phyloP scores from a whole-genome alignment of 176 grass and related monocot species.

The Phoenix dactylifera region DNA sequence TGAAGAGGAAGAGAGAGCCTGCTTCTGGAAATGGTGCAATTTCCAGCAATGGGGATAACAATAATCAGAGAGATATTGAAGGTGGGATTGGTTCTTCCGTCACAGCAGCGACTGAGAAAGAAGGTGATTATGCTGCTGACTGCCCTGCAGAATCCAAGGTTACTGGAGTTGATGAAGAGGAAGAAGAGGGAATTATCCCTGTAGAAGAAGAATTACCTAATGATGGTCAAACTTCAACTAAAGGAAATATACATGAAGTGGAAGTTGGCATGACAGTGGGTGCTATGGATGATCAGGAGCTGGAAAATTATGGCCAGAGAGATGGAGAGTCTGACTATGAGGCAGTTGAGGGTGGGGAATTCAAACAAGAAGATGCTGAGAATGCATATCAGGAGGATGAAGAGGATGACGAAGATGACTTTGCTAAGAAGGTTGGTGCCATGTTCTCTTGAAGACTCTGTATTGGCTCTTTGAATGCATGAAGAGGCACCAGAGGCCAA shows the following conservation, averaged over 20 bases:
- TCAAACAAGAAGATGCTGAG: conserved; percentile 18
- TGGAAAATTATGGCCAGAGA: not conserved
- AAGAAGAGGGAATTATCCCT: conserved; percentile 24
- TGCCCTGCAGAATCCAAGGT: not conserved
- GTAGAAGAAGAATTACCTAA: conserved; percentile 29
- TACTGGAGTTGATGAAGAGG: conserved; percentile 10
- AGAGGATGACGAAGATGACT: conserved; percentile 47
- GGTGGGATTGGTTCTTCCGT: too few species aligned
- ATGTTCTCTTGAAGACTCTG: conserved; percentile 32
- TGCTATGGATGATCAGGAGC: conserved; percentile 21
- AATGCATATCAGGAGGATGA: conserved; percentile 38
- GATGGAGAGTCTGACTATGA: conserved; percentile 29
- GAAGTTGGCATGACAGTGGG: conserved; percentile 1
- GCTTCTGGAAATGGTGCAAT: conserved; percentile 3
- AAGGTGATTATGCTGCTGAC: not conserved
- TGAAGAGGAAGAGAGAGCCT: conserved; percentile 45
- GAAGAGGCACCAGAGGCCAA: too few species aligned
- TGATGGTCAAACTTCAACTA: conserved; percentile 6
- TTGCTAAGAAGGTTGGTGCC: conserved; percentile 32
- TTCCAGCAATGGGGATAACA: not conserved
- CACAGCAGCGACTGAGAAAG: conserved; percentile 7
- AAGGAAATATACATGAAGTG: conserved; percentile 5
- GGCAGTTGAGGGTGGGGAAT: not conserved
- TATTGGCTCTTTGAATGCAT: too few species aligned
- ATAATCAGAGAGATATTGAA: not conserved